Evolutionary conservation across 768 basidiomycete species (phyloP), one percentile per base, ranked within the genome.

Genomic region (Multifurca ochricompacta): DNA sequence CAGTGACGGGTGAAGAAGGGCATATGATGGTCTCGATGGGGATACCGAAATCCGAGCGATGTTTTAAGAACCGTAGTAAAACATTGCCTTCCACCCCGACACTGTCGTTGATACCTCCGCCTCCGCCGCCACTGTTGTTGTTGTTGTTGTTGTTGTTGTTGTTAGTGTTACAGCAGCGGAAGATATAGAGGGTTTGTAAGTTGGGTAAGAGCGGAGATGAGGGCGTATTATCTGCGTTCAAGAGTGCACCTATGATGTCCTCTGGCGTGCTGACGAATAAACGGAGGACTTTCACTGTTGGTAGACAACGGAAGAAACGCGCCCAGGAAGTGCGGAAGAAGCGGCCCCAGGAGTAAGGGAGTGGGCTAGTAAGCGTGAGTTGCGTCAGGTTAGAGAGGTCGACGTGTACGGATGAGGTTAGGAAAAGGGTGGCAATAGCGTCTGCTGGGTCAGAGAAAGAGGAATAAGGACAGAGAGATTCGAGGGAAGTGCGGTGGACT

Each of bases 271-370:
- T 35, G 21, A 48, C 44, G 28, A 30, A 28, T 1, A 57, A n/a
- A 7, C 50, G 45, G 19, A 57, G 45, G 27, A 48, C 40, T 27
- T 47, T 35, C 18, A 52, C 39, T 0, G 39, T 9, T 3, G 50
- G 50, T 6, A 52, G 0, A 19, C 35, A 28, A 34, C 45, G 50
- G 39, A 57, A 14, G 39, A 57, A 48, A 32, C 3, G 18, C 1
- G 36, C 18, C 56, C 56, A 57, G 10, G 45, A 36, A 13, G 21
- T 11, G 25, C 46, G 39, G 32, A 57, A 57, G 56, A 57, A 57
- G 0, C 56, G 39, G 27, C 14, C 7, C 56, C 56, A 57, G 34
- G 16, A 1, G 40, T 52, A 57, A 2, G 51, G 27, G 6, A 19
- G 46, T 2, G 3, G 23, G 56, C 45, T 57, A 11, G 50, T 47